Conservation (phyloP, 768 basidiomycete species). For the Chalciporus piperatus region DNA sequence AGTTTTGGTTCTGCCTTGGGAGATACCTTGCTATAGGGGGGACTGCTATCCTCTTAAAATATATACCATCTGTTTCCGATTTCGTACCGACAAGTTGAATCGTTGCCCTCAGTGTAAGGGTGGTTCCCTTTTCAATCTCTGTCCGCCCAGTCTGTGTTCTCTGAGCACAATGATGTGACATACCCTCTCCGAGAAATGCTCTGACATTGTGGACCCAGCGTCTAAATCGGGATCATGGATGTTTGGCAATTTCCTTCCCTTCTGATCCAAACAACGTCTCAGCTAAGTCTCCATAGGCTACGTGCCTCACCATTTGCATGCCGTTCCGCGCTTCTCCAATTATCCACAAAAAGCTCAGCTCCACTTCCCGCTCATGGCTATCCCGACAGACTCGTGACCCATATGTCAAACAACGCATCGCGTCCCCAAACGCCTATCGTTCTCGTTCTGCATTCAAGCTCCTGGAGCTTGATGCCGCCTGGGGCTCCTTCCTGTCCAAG, state of each 20-base stretch:
- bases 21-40: too few species aligned
- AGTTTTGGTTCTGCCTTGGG: too few species aligned
- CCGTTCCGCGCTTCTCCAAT: constrained; percentile 37
- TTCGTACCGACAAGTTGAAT: too few species aligned
- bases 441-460: constrained; percentile 93
- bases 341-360: constrained; percentile 28
- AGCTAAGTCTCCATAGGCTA: background rate
- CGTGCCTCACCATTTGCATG: constrained; percentile 11
- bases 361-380: constrained; percentile 62
- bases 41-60: too few species aligned
- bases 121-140: too few species aligned
- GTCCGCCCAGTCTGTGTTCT: too few species aligned
- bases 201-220: too few species aligned
- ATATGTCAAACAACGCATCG: constrained; percentile 58
- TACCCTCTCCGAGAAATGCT: too few species aligned
- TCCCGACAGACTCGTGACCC: constrained; percentile 68
- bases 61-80: too few species aligned
- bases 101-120: too few species aligned
- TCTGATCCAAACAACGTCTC: constrained; percentile 27
- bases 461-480: constrained; percentile 66
- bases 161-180: too few species aligned
- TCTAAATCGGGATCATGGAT: background rate
- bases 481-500: constrained; percentile 49
- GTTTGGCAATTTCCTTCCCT: constrained; percentile 25
- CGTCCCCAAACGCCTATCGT: constrained; percentile 53